phyloP scores from a whole-genome alignment of 352 stramenopile species.

The Lagenidium sp. region DNA sequence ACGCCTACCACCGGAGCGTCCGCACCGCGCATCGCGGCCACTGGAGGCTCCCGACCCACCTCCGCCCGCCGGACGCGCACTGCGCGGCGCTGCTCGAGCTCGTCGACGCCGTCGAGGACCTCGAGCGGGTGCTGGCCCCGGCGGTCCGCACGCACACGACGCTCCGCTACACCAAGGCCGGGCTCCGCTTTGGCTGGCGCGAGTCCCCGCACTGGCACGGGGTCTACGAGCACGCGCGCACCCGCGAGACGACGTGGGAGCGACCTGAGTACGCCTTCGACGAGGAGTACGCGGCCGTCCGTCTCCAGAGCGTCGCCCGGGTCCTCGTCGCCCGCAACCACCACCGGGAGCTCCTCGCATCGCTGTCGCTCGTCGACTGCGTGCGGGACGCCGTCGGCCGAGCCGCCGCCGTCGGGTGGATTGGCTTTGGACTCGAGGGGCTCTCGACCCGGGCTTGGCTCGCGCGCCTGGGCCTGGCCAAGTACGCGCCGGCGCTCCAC shows the following conservation, averaged over 20 bases:
- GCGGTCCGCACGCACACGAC: slow-evolving; percentile 5
- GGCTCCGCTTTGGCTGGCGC: slow-evolving; percentile 62
- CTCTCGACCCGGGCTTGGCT: slow-evolving; percentile 46
- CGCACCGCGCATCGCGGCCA: slow-evolving; percentile 36
- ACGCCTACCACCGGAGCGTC: slow-evolving; percentile 45
- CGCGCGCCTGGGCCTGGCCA: slow-evolving; percentile 45
- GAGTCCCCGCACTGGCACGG: slow-evolving; percentile 5
- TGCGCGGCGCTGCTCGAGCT: slow-evolving; percentile 30
- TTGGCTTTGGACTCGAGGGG: slow-evolving; percentile 69
- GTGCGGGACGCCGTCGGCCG: slow-evolving; percentile 22
- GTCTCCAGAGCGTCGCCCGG: slow-evolving; percentile 50
- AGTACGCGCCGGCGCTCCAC: slow-evolving; percentile 25
- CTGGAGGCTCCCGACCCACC: slow-evolving; percentile 34
- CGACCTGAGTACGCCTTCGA: slow-evolving; percentile 56
- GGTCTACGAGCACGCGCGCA: slow-evolving; percentile 46
- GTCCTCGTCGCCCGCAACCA: slow-evolving; percentile 24
- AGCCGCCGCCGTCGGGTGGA: slow-evolving; percentile 26
- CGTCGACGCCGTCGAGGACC: slow-evolving; percentile 21
- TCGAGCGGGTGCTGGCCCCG: slow-evolving; percentile 19
- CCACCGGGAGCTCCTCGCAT: slow-evolving; percentile 18
- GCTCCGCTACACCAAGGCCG: slow-evolving; percentile 39
- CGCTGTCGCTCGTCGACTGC: slow-evolving; percentile 33
- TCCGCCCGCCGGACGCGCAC: slow-evolving; percentile 42
- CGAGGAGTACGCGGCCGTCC: slow-evolving; percentile 50
- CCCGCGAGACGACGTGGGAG: slow-evolving; percentile 38